phyloP scores from a whole-genome alignment of 352 stramenopile genomes.

The Globisporangium ultimum region DNA sequence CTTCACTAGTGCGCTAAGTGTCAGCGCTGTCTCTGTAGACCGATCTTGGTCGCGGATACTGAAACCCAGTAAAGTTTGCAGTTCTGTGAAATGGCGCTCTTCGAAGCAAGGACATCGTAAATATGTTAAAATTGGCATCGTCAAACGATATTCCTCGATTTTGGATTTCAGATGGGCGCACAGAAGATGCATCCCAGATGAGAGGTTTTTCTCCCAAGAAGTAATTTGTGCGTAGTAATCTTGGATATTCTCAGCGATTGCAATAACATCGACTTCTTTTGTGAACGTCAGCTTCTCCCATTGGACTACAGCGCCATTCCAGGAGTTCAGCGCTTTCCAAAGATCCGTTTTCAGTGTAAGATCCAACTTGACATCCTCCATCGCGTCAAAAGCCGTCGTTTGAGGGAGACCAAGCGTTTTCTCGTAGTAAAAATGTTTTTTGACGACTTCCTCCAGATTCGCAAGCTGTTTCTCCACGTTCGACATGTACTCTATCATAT shows the following conservation, averaged over 20 bases:
- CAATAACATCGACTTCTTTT: slow-evolving; percentile 57
- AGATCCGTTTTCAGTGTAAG: slow-evolving; percentile 77
- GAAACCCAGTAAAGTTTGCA: slow-evolving; percentile 75
- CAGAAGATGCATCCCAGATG: slow-evolving; percentile 38
- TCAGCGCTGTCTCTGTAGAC: slow-evolving; percentile 31
- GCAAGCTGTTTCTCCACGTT: slow-evolving; percentile 30
- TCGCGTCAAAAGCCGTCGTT: slow-evolving; percentile 74
- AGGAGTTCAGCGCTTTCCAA: slow-evolving; percentile 75
- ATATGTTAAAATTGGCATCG: slow-evolving; percentile 74
- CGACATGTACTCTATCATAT: slow-evolving; percentile 46
- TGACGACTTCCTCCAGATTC: slow-evolving; percentile 27
- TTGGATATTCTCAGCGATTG: slow-evolving; percentile 66
- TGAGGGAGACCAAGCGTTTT: slow-evolving; percentile 52
- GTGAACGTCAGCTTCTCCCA: slow-evolving; percentile 60
- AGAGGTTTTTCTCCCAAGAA: slow-evolving; percentile 49
- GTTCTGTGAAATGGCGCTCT: slow-evolving; percentile 52
- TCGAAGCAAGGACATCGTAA: slow-evolving; percentile 57
- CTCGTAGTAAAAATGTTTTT: slow-evolving; percentile 50
- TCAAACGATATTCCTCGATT: slow-evolving; percentile 80
- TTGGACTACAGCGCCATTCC: slow-evolving; percentile 36
- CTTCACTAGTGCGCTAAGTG: slow-evolving; percentile 74
- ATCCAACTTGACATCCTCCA: slow-evolving; percentile 70
- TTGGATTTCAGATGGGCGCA: slow-evolving; percentile 63
- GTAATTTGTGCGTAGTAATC: slow-evolving; percentile 50
- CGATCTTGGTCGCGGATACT: slow-evolving; percentile 33